A percentile compares a stretch with the other conserved stretches of the same genome.
phyloP scores from a whole-genome alignment of 2,329 filamentous ascomycete genomes.

The Aspergillus ochraceus region DNA sequence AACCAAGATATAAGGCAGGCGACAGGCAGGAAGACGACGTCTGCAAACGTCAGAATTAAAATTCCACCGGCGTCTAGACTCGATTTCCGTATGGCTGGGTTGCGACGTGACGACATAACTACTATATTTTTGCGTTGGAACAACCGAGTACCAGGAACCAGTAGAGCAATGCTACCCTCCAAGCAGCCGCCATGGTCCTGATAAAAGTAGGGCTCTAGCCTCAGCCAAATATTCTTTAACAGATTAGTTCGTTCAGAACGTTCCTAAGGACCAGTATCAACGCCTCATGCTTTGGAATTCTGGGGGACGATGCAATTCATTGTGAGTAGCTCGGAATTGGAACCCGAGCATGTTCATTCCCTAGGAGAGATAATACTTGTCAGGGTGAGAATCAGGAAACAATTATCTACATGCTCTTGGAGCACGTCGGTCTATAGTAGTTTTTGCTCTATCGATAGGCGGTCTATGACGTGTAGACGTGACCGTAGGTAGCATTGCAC shows the following conservation, averaged over 20 bases:
- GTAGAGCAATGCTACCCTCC: background rate
- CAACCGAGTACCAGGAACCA: background rate
- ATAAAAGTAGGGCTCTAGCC: background rate
- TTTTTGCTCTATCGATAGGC: background rate
- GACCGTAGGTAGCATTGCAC: conserved; percentile 10
- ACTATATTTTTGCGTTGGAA: background rate
- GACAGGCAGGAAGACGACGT: background rate
- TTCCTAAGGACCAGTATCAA: background rate
- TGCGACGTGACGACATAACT: conserved; percentile 15
- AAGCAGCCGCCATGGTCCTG: background rate
- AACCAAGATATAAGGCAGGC: background rate
- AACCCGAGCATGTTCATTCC: background rate
- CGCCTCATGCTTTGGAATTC: background rate
- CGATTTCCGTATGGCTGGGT: conserved; percentile 1
- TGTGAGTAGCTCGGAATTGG: background rate
- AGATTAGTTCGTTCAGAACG: no score
- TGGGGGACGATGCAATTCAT: background rate
- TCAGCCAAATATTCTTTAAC: no score
- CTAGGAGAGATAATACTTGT: background rate
- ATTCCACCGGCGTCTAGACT: conserved; percentile 4
- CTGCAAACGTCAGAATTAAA: conserved; percentile 3
- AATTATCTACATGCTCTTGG: no score
- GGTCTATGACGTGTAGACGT: conserved; percentile 23
- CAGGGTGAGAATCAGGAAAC: no score
- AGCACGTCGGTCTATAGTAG: conserved; percentile 13